A percentile compares a stretch with the other conserved stretches of the same genome.
phyloP scores from a whole-genome alignment of 1,284 basidiomycete genomes.

The Bondarzewia mesenterica region DNA sequence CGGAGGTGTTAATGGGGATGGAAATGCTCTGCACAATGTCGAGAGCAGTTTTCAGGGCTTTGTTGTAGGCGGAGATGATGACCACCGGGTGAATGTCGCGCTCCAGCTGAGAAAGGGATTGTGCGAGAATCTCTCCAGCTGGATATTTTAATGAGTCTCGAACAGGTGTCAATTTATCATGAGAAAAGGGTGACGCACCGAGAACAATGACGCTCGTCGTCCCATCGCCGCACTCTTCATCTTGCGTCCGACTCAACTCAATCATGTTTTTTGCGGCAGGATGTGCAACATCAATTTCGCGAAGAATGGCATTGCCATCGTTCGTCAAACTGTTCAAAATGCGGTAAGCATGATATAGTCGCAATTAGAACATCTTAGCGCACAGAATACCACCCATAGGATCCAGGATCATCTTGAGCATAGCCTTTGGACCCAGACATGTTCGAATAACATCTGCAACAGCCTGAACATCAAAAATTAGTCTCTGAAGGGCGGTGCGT shows the following conservation, averaged over 20 bases:
- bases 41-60: conserved; percentile 87
- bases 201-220: conserved; percentile 98
- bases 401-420: conserved; percentile 99
- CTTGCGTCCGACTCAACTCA: conserved; percentile 93
- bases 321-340: conserved; percentile 73
- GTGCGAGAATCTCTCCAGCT: conserved; percentile 99
- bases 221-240: conserved; percentile 98
- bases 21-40: conserved; percentile 85
- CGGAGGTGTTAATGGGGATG: conserved; percentile 81
- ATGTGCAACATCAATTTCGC: conserved; percentile 97
- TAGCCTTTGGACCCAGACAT: conserved; percentile 94
- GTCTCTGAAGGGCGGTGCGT: neutral
- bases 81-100: conserved; percentile 98
- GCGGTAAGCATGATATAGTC: neutral
- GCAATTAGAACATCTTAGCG: conserved; percentile 23
- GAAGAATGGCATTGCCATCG: conserved; percentile 94
- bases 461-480: conserved; percentile 44
- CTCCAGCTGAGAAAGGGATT: conserved; percentile 88
- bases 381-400: conserved; percentile 96
- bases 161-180: neutral
- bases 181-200: conserved; percentile 44
- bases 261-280: conserved; percentile 99
- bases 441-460: conserved; percentile 99
- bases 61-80: conserved; percentile 97
- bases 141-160: neutral